Percentiles rank a stretch among this genome's conserved stretches.
These are phyloP conservation scores for Cercospora berteroae DNA, from an alignment of 2,329 filamentous ascomycete species.

Conservation along the genomic window DNA sequence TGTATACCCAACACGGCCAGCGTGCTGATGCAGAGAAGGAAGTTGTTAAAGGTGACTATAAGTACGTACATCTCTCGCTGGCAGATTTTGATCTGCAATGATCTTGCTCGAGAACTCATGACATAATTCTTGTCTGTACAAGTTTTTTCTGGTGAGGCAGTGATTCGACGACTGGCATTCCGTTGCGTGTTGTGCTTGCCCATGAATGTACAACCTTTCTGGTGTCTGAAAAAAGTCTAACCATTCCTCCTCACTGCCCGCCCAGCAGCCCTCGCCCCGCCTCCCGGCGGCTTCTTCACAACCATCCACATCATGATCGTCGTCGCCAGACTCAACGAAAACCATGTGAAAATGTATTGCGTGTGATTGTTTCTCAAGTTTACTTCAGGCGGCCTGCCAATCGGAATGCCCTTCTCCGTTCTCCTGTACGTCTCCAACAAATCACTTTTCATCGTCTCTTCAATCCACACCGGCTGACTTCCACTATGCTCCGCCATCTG, in stretches of 20 bases:
- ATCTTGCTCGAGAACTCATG: too few relatives aligned
- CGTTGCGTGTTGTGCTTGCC: too few relatives aligned
- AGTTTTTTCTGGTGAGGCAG: too few relatives aligned
- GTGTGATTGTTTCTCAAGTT: conserved; percentile 94
- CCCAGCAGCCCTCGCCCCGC: conserved; percentile 24
- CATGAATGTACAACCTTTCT: neutral
- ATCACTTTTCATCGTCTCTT: conserved; percentile 89
- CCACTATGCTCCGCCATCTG: conserved; percentile 85
- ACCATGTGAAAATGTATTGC: conserved; percentile 99
- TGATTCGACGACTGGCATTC: too few relatives aligned
- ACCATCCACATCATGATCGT: conserved; percentile 97
- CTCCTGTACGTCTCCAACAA: conserved; percentile 73
- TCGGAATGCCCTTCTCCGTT: conserved; percentile 78
- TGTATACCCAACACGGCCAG: too few relatives aligned
- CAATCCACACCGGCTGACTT: conserved; percentile 88
- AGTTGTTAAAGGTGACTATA: too few relatives aligned
- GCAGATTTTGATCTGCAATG: too few relatives aligned
- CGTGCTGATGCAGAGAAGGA: too few relatives aligned
- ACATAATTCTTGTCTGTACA: too few relatives aligned
- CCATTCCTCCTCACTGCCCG: conserved; percentile 11
- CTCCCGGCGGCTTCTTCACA: conserved; percentile 71
- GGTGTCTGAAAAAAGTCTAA: neutral
- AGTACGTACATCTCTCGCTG: too few relatives aligned
- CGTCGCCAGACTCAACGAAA: conserved; percentile 74
- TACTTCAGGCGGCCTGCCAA: conserved; percentile 83